A percentile compares a stretch with the other conserved stretches of the same genome.
phyloP scores from a whole-genome alignment of 495 filamentous ascomycete genomes.

The Evernia prunastri region DNA sequence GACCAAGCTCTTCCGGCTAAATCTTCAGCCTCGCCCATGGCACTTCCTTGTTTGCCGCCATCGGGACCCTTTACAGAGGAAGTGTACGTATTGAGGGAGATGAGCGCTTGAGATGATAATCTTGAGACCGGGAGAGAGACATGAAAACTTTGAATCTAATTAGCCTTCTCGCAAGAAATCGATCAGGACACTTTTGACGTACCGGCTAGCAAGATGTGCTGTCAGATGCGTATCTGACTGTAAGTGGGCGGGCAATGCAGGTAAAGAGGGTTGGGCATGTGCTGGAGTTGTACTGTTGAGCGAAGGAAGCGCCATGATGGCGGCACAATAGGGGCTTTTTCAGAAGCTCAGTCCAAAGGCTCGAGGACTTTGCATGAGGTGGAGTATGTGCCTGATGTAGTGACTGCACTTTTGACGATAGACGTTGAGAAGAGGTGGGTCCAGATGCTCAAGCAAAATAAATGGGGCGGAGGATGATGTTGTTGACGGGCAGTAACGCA shows the following conservation, averaged over 20 bases:
- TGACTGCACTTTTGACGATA: background rate
- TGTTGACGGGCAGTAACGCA: background rate
- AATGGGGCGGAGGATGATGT: background rate
- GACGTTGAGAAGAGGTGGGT: background rate
- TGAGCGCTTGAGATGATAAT: conserved; percentile 83
- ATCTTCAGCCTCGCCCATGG: conserved; percentile 81
- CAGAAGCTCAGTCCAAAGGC: conserved; percentile 1
- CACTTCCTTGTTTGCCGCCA: conserved; percentile 79
- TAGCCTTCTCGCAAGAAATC: background rate
- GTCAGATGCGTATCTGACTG: conserved; percentile 96
- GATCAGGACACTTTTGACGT: conserved; percentile 16
- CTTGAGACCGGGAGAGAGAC: conserved; percentile 76
- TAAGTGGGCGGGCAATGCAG: conserved; percentile 78
- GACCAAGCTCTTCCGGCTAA: conserved; percentile 78
- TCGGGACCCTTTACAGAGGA: conserved; percentile 80
- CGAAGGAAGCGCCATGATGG: conserved; percentile 31
- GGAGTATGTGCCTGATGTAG: background rate
- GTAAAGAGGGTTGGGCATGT: conserved; percentile 84
- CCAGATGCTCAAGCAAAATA: background rate
- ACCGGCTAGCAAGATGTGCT: conserved; percentile 88
- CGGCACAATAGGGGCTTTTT: background rate
- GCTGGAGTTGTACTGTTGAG: conserved; percentile 41
- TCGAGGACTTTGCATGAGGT: background rate
- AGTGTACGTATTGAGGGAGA: conserved; percentile 89
- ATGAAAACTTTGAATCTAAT: conserved; percentile 55